Conservation (phyloP, 768 basidiomycete genomes). For the Clitopilus hobsonii region DNA sequence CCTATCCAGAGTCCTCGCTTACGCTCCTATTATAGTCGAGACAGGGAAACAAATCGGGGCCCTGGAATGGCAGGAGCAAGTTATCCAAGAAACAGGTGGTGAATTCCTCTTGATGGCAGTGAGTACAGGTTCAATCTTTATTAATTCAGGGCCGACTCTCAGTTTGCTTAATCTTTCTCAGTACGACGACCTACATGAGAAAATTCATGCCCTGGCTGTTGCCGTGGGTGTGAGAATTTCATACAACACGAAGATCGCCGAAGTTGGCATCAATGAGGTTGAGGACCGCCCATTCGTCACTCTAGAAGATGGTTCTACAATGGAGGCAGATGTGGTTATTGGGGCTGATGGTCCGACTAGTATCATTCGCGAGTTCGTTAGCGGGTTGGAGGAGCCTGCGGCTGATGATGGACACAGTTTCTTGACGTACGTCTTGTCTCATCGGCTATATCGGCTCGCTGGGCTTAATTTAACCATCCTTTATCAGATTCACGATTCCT, state of each 20-base stretch:
- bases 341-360: conserved; percentile 57
- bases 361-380: conserved; percentile 26
- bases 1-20: not conserved
- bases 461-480: conserved; percentile 1
- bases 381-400: conserved; percentile 18
- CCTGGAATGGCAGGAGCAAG: conserved; percentile 45
- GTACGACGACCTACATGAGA: conserved; percentile 41
- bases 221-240: conserved; percentile 34
- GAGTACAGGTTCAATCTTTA: conserved; percentile 15
- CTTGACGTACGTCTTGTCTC: conserved; percentile 16
- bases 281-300: conserved; percentile 18
- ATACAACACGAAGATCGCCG: conserved; percentile 22
- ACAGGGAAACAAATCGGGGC: conserved; percentile 35
- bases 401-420: conserved; percentile 21
- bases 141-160: not conserved
- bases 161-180: conserved; percentile 14
- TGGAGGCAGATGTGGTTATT: conserved; percentile 48
- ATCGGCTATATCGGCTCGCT: not conserved
- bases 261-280: conserved; percentile 23
- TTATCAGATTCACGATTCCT: conserved; percentile 30
- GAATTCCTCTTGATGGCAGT: conserved; percentile 48
- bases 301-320: conserved; percentile 27
- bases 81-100: conserved; percentile 43
- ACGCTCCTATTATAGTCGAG: conserved; percentile 28
- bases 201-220: conserved; percentile 38